Evolutionary conservation across 345 rosid genomes (phyloP), one percentile per base, ranked within the genome.

Genomic region (Salix viminalis): DNA sequence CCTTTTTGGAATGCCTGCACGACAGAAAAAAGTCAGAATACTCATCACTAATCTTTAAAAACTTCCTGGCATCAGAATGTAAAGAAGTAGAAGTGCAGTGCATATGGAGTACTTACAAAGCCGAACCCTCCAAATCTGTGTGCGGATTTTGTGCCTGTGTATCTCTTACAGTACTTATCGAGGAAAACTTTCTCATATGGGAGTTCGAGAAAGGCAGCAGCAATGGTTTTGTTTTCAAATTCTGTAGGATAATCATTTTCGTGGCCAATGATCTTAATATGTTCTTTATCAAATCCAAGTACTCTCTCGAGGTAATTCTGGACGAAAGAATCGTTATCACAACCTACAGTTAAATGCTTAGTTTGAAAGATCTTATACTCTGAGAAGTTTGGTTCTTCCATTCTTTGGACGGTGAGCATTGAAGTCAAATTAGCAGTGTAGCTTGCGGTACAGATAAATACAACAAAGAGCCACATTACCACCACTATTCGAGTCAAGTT

Each of bases 361-460:
- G 86, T 73, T 79, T 71, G 1, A 41, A 9, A 41, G 0, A 0
- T 78, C 6, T 84, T 76, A 37, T 89, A 76, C 14, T 87, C 86
- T 6, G 87, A 81, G 9, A 75, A 50, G 36, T 79, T 81, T 2
- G 88, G 84, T 77, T 71, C 76, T 77, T 71, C 76, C 67, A 89
- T 71, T 34, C 79, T 41, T 69, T 78, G 83, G 15, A 89, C 79
- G 0, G 95, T 91, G 16, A 91, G 89, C 87, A 88, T 79, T 19
- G 92, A 88, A 34, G 87, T 80, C 34, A 91, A 77, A 73, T 84
- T 75, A 15, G 95, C 92, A 0, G 92, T 89, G 84, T 89, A 91
- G 83, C 92, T 89, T 52, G 89, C 85, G 54, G 67, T 89, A 54
- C 89, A 79, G 73, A 89, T 81, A 65, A 89, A 39, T 65, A 82